Evolutionary conservation across 352 stramenopile genomes (phyloP), one percentile per base, ranked within the genome.

Genomic region (Pythium volutum): DNA sequence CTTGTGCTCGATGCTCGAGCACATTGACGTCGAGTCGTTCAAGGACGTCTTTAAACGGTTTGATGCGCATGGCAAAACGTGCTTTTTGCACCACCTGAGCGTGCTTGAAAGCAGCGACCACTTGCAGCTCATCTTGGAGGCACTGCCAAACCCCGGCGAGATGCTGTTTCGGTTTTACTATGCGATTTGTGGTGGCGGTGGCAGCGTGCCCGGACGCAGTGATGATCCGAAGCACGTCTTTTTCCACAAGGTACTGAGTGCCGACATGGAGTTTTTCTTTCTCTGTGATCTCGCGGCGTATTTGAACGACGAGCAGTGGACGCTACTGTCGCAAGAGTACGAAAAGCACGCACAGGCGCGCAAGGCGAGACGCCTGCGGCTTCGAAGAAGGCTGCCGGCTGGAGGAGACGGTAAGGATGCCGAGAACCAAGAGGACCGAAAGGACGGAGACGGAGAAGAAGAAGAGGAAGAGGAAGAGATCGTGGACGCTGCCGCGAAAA

Each of bases 221-320:
- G 31, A 36, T 11, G 31, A 58, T 22, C 64, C 74, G 3, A 91
- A 89, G 38, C 64, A 76, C 15, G 66, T 80, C 10, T 88, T 91
- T 45, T 89, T 84, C 66, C 50, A 69, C 3, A 84, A 83, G 39
- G 39, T 91, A 14, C 51, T 88, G 14, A 70, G 77, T 14, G 42
- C 74, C 3, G 77, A 89, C 38, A 87, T 85, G 60, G 81, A 89
- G 39, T 91, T 82, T 27, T 84, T 88, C 50, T 91, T 91, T 53
- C 53, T 91, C 18, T 85, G 71, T 27, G 81, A 91, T 39, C 41
- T 91, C 9, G 77, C 79, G 0, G 64, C 55, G 1, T 87, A 81
- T 49, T 29, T 91, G 41, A 87, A 69, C 6, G 73, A 88, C 23
- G 74, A 87, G 16, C 81, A 91, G 39, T 91, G 79, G 74, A 69